These are phyloP conservation scores for Thoreauomyces humboldtii DNA, from an alignment of 192 early-diverging fungal genomes.

Conservation along the genomic window DNA sequence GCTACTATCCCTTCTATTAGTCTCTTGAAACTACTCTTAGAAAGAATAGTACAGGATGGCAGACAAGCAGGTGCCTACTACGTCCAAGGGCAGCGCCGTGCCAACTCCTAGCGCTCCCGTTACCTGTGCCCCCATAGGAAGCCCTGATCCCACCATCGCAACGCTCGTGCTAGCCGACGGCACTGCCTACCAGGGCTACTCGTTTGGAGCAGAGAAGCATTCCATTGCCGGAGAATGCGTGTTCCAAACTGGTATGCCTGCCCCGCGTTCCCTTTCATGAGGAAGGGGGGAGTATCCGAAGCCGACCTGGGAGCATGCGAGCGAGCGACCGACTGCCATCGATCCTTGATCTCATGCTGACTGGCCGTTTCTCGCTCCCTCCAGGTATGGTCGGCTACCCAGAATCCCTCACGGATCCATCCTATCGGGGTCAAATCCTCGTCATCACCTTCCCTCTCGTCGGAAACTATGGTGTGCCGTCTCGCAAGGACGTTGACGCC, in stretches of 20 bases:
- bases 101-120: too few relatives aligned
- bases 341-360: too few relatives aligned
- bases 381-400: slow-evolving; percentile 98
- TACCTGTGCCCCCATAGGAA: not conserved
- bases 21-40: too few relatives aligned
- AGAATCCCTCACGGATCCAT: slow-evolving; percentile 96
- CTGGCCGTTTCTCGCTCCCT: too few relatives aligned
- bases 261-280: too few relatives aligned
- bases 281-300: too few relatives aligned
- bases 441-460: slow-evolving; percentile 95
- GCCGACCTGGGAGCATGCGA: too few relatives aligned
- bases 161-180: slow-evolving; percentile 82
- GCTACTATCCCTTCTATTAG: too few relatives aligned
- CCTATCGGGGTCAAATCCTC: slow-evolving; percentile 93
- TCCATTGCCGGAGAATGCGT: slow-evolving; percentile 95
- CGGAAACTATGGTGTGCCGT: slow-evolving; percentile 95
- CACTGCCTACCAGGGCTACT: slow-evolving; percentile 78
- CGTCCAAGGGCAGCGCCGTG: too few relatives aligned
- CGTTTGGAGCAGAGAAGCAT: slow-evolving; percentile 88
- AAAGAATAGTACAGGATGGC: too few relatives aligned
- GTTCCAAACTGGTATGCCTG: slow-evolving; percentile 94
- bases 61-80: too few relatives aligned
- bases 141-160: slow-evolving; percentile 17
- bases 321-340: too few relatives aligned
- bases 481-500: slow-evolving; percentile 66